Percentiles rank a stretch among this genome's conserved stretches.
phyloP scores from a whole-genome alignment of 805 yeast genomes.

The Diddensiella transvaalensis region DNA sequence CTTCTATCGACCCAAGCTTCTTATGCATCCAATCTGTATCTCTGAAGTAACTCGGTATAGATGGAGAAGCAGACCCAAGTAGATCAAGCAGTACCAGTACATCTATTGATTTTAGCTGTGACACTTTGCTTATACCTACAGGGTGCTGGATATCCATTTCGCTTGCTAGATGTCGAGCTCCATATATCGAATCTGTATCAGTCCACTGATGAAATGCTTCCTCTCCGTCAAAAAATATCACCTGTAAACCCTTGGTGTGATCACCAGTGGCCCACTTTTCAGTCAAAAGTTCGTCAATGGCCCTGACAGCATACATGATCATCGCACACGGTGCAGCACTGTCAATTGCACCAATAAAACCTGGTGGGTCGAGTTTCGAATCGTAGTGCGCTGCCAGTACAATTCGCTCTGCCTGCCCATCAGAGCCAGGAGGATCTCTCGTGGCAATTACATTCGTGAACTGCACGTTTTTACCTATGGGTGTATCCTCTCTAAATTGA shows the following conservation, averaged over 20 bases:
- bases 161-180: conserved; percentile 48
- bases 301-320: conserved; percentile 43
- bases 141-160: conserved; percentile 30
- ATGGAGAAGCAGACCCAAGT: conserved; percentile 40
- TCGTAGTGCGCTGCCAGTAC: conserved; percentile 56
- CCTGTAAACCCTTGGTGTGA: conserved; percentile 38
- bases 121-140: conserved; percentile 12
- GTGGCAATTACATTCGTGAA: conserved; percentile 34
- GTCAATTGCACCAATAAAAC: conserved; percentile 59
- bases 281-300: conserved; percentile 23
- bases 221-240: conserved; percentile 59
- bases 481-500: conserved; percentile 35
- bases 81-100: conserved; percentile 49
- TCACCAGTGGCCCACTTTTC: conserved; percentile 21
- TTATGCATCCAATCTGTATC: conserved; percentile 39
- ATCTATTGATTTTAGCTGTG: conserved; percentile 37
- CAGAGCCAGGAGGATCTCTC: conserved; percentile 25
- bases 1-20: conserved; percentile 38
- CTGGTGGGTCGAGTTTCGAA: conserved; percentile 46
- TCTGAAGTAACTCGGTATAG: conserved; percentile 43
- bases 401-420: conserved; percentile 28
- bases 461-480: conserved; percentile 33
- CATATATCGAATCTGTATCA: conserved; percentile 51
- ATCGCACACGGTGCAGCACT: conserved; percentile 58
- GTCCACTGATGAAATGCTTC: conserved; percentile 57